Percentiles rank a stretch among this genome's conserved stretches.
These are phyloP conservation scores for Phytophthora nicotianae DNA, from an alignment of 352 stramenopile species.

Conservation along the genomic window DNA sequence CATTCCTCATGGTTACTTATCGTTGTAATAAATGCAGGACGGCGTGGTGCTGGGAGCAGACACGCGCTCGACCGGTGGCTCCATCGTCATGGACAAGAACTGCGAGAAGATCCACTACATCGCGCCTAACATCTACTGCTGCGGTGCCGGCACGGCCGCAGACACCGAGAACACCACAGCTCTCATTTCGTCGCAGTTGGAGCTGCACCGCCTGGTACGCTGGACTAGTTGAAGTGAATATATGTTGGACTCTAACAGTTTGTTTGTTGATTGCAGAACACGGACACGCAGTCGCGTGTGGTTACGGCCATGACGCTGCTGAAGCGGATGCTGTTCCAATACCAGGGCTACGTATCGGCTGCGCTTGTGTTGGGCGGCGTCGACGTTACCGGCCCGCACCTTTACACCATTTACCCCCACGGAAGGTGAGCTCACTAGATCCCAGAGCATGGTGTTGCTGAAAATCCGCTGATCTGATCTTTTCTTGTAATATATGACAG, in stretches of 20 bases:
- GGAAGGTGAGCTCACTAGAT: constrained; percentile 59
- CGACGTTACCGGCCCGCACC: constrained; percentile 94
- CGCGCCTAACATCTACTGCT: constrained; percentile 99
- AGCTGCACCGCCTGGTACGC: constrained; percentile 94
- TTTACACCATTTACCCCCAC: constrained; percentile 99
- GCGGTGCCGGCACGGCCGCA: constrained; percentile 96
- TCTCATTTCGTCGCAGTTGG: constrained; percentile 91
- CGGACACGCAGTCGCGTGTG: constrained; percentile 89
- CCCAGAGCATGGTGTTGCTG: background rate
- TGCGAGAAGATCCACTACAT: constrained; percentile 99
- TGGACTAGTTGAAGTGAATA: constrained; percentile 4
- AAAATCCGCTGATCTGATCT: background rate
- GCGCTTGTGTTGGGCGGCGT: constrained; percentile 98
- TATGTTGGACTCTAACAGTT: constrained; percentile 18
- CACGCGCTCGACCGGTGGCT: constrained; percentile 96
- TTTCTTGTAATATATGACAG: constrained; percentile 29
- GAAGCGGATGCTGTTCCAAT: constrained; percentile 97
- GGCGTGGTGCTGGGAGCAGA: constrained; percentile 97
- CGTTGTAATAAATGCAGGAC: constrained; percentile 46
- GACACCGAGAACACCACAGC: constrained; percentile 96
- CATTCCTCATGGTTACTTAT: constrained; percentile 9
- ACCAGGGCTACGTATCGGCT: constrained; percentile 96
- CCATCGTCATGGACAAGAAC: constrained; percentile 98
- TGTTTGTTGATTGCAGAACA: constrained; percentile 54
- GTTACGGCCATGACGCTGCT: constrained; percentile 97